phyloP scores from a whole-genome alignment of 768 basidiomycete species.

The Tremella yokohamensis region DNA sequence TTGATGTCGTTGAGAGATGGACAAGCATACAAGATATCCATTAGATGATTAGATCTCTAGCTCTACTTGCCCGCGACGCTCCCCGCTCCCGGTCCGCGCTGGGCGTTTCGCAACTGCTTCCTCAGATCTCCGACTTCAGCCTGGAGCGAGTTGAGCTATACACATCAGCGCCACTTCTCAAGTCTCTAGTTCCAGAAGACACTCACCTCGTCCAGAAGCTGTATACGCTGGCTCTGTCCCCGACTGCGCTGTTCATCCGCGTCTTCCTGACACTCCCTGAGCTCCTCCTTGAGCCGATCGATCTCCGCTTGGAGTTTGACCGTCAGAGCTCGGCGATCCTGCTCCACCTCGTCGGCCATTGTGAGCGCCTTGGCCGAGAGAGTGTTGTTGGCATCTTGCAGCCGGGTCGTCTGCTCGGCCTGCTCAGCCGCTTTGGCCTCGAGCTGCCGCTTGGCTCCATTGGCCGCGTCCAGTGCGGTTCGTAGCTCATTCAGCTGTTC shows the following conservation, averaged over 20 bases:
- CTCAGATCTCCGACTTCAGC: conserved; percentile 44
- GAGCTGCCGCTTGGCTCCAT: conserved; percentile 30
- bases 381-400: conserved; percentile 72
- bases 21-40: neutral
- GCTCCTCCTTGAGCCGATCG: conserved; percentile 63
- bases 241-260: conserved; percentile 62
- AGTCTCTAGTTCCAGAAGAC: neutral
- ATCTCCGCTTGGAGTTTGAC: conserved; percentile 54
- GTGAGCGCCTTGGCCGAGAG: conserved; percentile 69
- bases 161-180: neutral
- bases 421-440: conserved; percentile 57
- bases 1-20: too few species aligned
- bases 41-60: neutral
- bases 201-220: conserved; percentile 80
- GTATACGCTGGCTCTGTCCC: conserved; percentile 77
- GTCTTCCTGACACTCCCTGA: conserved; percentile 61
- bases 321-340: conserved; percentile 56
- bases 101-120: conserved; percentile 36
- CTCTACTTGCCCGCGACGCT: conserved; percentile 6
- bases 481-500: conserved; percentile 47
- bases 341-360: conserved; percentile 64
- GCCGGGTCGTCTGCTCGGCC: conserved; percentile 68
- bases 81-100: conserved; percentile 5
- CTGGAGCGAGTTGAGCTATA: conserved; percentile 45
- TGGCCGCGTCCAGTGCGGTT: conserved; percentile 31